phyloP scores from a whole-genome alignment of 2,329 filamentous ascomycete genomes.

The Trichoderma sp. region DNA sequence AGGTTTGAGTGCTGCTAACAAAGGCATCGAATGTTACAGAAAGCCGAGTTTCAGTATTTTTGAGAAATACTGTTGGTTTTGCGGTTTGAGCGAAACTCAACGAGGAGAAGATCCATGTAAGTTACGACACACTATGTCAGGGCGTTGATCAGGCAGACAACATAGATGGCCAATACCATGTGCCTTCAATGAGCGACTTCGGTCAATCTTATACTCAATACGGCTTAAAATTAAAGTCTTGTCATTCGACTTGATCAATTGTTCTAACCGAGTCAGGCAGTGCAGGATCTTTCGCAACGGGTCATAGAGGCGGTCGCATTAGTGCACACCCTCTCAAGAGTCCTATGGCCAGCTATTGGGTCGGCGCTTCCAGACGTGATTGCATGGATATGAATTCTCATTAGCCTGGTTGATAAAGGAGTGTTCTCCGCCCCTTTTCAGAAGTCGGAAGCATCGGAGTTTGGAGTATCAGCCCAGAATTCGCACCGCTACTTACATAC shows the following conservation, averaged over 20 bases:
- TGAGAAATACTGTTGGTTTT: not conserved
- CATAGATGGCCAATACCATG: not conserved
- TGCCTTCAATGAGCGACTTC: not conserved
- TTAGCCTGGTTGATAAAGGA: not conserved
- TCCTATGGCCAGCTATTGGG: not conserved
- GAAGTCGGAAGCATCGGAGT: not conserved
- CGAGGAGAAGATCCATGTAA: not conserved
- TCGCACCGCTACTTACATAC: not conserved
- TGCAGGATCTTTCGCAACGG: not conserved
- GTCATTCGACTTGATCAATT: not conserved
- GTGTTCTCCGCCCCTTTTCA: not conserved
- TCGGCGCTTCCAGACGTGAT: conserved; percentile 1
- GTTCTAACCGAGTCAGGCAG: not conserved
- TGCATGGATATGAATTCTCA: not conserved
- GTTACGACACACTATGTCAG: not conserved
- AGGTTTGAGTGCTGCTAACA: not conserved
- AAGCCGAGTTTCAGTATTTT: not conserved
- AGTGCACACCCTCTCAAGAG: not conserved
- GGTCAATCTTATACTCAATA: not conserved
- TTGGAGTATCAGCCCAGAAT: not conserved
- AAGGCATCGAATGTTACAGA: not conserved
- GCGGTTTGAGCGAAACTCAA: not conserved
- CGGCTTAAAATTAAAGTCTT: not conserved
- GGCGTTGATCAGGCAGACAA: not conserved
- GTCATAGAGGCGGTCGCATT: not conserved